A percentile compares a stretch with the other conserved stretches of the same genome.
These are phyloP conservation scores for Fusarium brevicatenulatum DNA, from an alignment of 2,329 filamentous ascomycete genomes.

Conservation along the genomic window DNA sequence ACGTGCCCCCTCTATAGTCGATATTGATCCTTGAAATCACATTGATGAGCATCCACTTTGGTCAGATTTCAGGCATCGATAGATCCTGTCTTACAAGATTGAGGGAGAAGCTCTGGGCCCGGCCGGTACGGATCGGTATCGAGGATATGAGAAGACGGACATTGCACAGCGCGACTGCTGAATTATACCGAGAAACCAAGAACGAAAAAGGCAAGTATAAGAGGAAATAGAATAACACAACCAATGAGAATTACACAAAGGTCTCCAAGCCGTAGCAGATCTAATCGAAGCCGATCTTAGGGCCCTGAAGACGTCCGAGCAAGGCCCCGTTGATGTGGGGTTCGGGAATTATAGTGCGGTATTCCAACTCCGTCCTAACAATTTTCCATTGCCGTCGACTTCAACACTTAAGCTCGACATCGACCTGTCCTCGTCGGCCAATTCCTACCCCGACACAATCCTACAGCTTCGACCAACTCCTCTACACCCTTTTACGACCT, in stretches of 20 bases:
- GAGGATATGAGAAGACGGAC: constrained; percentile 1
- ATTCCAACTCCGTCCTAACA: constrained; percentile 44
- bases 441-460: constrained; percentile 5
- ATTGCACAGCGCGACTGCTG: background rate
- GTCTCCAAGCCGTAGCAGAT: background rate
- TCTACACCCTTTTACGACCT: background rate
- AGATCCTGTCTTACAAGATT: background rate
- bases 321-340: constrained; percentile 29
- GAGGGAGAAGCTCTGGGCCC: background rate
- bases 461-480: background rate
- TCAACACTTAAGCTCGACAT: constrained; percentile 36
- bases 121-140: background rate
- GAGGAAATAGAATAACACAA: background rate
- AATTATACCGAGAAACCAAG: constrained; percentile 1
- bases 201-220: background rate
- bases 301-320: constrained; percentile 7
- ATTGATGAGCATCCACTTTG: background rate
- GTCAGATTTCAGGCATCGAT: background rate
- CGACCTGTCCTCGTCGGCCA: constrained; percentile 10
- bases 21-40: background rate
- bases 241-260: background rate
- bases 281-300: constrained; percentile 14
- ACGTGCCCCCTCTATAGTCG: background rate
- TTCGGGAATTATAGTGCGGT: constrained; percentile 37
- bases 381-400: constrained; percentile 43